A percentile compares a stretch with the other conserved stretches of the same genome.
phyloP scores from a whole-genome alignment of 164 flowering plant genomes.

The Paratinospora sagittata region DNA sequence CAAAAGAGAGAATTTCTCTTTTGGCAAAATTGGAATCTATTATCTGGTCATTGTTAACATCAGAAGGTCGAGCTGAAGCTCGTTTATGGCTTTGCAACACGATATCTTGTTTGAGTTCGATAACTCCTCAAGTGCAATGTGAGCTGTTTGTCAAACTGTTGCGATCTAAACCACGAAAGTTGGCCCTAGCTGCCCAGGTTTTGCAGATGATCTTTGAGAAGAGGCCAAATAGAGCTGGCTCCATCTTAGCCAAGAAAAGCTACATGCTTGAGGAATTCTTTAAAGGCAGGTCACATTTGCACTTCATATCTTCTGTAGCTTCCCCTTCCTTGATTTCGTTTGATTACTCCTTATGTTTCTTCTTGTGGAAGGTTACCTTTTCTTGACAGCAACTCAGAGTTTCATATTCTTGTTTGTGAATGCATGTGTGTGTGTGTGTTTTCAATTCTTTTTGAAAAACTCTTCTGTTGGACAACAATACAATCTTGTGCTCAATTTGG shows the following conservation, averaged over 20 bases:
- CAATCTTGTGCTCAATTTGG: too few relatives aligned
- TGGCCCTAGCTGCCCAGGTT: too few relatives aligned
- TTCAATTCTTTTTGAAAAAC: too few relatives aligned
- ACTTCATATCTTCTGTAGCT: background rate
- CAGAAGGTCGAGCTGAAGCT: conserved; percentile 68
- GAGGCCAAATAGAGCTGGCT: too few relatives aligned
- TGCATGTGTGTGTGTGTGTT: too few relatives aligned
- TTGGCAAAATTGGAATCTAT: conserved; percentile 45
- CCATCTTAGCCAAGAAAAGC: too few relatives aligned
- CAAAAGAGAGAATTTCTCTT: conserved; percentile 29
- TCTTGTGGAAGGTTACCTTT: background rate
- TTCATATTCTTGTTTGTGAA: too few relatives aligned
- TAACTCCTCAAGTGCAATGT: conserved; percentile 41
- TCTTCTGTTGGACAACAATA: too few relatives aligned
- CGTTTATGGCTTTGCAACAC: conserved; percentile 75
- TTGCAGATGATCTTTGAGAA: too few relatives aligned
- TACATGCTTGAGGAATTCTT: too few relatives aligned
- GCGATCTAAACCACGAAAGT: too few relatives aligned
- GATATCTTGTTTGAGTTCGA: conserved; percentile 44
- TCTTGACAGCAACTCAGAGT: background rate
- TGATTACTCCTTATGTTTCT: conserved; percentile 3
- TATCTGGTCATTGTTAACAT: conserved; percentile 43
- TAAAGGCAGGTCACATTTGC: conserved; percentile 30
- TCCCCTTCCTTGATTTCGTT: background rate
- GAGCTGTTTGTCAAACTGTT: too few relatives aligned